Conservation (phyloP, 352 stramenopile genomes). For the Phytophthora gonapodyides region DNA sequence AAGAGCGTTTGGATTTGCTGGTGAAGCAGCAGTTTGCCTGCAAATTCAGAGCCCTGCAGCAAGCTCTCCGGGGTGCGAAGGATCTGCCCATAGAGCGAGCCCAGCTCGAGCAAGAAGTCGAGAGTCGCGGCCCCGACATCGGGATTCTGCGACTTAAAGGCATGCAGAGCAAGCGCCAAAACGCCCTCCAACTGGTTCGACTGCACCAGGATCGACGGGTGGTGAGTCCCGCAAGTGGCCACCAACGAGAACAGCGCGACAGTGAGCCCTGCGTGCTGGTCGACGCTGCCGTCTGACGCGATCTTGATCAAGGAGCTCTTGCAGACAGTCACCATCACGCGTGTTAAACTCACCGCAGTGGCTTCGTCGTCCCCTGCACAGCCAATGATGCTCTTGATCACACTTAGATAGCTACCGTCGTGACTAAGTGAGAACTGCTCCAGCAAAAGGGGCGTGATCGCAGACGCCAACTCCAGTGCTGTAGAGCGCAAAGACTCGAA, state of each 20-base stretch:
- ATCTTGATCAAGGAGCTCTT: slow-evolving; percentile 66
- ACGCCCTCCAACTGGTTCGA: slow-evolving; percentile 71
- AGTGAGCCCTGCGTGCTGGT: slow-evolving; percentile 58
- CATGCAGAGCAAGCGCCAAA: slow-evolving; percentile 60
- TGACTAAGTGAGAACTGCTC: slow-evolving; percentile 65
- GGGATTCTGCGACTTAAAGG: slow-evolving; percentile 68
- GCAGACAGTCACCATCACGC: slow-evolving; percentile 65
- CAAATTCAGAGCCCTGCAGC: slow-evolving; percentile 49
- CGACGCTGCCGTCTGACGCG: slow-evolving; percentile 45
- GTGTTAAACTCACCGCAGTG: slow-evolving; percentile 60
- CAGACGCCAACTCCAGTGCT: slow-evolving; percentile 61
- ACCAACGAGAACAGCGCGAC: slow-evolving; percentile 65
- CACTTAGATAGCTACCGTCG: slow-evolving; percentile 62
- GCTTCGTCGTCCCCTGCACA: slow-evolving; percentile 67
- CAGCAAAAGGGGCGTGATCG: slow-evolving; percentile 65
- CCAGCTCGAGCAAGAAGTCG: slow-evolving; percentile 66
- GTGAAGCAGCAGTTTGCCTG: slow-evolving; percentile 61
- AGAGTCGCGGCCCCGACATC: slow-evolving; percentile 63
- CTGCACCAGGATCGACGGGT: slow-evolving; percentile 65
- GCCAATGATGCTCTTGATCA: slow-evolving; percentile 73
- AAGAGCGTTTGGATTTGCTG: slow-evolving; percentile 74
- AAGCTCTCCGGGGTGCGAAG: slow-evolving; percentile 58
- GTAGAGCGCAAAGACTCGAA: slow-evolving; percentile 68
- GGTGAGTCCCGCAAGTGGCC: slow-evolving; percentile 52
- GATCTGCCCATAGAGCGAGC: slow-evolving; percentile 74